phyloP scores from a whole-genome alignment of 176 grass and related monocot species.

The Stipa capillata region DNA sequence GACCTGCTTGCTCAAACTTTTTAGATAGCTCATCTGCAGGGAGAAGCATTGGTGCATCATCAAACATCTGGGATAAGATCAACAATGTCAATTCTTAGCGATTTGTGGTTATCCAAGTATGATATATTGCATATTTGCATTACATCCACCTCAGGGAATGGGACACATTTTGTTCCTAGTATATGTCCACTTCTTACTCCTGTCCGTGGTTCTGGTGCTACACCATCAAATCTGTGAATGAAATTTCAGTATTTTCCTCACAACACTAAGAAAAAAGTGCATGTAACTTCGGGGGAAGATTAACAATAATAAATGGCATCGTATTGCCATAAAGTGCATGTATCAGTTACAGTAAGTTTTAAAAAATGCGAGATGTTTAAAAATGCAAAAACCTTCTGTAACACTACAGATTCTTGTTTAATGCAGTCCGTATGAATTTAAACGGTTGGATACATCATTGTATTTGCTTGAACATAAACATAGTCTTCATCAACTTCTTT shows the following conservation, averaged over 20 bases:
- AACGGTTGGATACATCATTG: background rate
- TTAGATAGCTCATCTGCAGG: slow-evolving; percentile 46
- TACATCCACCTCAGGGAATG: slow-evolving; percentile 58
- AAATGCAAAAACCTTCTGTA: background rate
- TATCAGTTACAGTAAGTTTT: background rate
- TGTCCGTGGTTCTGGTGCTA: slow-evolving; percentile 78
- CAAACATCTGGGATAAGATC: slow-evolving; percentile 62
- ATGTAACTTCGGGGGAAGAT: background rate
- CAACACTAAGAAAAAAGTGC: background rate
- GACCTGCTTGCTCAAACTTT: slow-evolving; percentile 75
- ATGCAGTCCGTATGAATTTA: background rate
- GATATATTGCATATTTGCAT: background rate
- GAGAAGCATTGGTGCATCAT: slow-evolving; percentile 52
- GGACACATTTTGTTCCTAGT: slow-evolving; percentile 67
- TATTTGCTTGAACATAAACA: background rate
- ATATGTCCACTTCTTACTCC: slow-evolving; percentile 90
- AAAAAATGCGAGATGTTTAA: background rate
- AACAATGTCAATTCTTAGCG: background rate
- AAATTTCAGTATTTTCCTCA: background rate
- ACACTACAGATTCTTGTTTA: background rate
- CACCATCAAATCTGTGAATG: slow-evolving; percentile 74
- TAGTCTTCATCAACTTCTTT: background rate
- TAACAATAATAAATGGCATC: background rate
- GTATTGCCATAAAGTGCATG: background rate
- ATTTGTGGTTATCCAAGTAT: slow-evolving; percentile 17